phyloP scores from a whole-genome alignment of 192 early-diverging fungal species.

The Chytriomyces confervae region DNA sequence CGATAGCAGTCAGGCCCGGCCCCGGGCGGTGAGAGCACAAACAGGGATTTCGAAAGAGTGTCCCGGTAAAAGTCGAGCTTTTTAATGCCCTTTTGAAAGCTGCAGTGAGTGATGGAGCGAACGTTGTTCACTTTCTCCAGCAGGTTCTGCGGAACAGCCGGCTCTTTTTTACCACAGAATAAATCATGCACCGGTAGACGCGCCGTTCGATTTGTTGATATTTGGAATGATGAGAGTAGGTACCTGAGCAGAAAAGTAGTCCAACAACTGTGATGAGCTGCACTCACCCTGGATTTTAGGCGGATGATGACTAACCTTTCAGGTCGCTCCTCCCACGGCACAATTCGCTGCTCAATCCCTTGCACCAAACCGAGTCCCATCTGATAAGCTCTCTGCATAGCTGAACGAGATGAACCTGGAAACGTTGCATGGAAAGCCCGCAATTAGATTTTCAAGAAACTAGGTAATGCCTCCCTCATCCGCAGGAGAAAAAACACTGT shows the following conservation, averaged over 20 bases:
- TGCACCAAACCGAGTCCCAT: neutral
- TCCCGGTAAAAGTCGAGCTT: neutral
- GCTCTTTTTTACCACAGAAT: neutral
- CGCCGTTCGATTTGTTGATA: neutral
- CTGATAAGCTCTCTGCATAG: neutral
- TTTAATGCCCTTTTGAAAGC: neutral
- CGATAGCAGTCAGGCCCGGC: slow-evolving; percentile 24
- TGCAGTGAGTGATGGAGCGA: neutral
- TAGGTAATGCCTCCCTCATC: neutral
- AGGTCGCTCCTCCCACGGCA: neutral
- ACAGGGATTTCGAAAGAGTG: slow-evolving; percentile 3
- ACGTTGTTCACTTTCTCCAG: neutral
- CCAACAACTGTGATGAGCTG: too few relatives aligned
- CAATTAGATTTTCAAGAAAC: too few relatives aligned
- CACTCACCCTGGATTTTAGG: too few relatives aligned
- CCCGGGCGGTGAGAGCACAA: slow-evolving; percentile 24
- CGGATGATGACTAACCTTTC: neutral
- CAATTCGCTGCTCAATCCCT: neutral
- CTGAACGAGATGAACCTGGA: neutral
- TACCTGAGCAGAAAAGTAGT: neutral
- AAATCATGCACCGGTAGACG: slow-evolving; percentile 2
- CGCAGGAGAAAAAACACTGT: too few relatives aligned
- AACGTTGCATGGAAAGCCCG: too few relatives aligned
- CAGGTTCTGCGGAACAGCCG: neutral
- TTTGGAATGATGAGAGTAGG: neutral